Base-by-base conservation (phyloP, 805 yeast genomes). In the Wickerhamomyces chaumierensis region DNA sequence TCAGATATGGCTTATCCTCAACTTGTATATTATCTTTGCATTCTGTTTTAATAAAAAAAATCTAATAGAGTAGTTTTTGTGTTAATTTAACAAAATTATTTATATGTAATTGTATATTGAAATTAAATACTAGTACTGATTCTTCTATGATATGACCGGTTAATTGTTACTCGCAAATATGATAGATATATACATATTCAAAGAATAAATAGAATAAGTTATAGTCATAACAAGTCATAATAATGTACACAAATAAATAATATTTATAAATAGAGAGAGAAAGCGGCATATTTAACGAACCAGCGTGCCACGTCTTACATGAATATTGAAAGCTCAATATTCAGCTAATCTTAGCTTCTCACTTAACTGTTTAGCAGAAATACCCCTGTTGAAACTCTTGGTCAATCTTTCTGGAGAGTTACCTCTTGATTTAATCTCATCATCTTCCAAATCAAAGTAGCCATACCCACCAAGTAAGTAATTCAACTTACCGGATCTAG, bases 401-500 rank as follows among this genome's bases (percentile, higher is more conserved):
- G 18, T 9, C 38, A 44, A 36, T 42, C 56, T 45, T 33, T 54
- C 57, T 18, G 57, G 55, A 3, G 49, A 44, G 35, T 42, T 53
- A 2, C 56, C 57, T 45, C 60, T 53, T 5, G 82, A 71, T 44
- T 81, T 66, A 39, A 72, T 60, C 42, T 73, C 76, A 41, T 78
- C 78, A 46, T 81, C 75, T 44, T 70, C 71, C 44, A 78, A 67
- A 48, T 82, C 92, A 55, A 83, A 83, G 57, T 83, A 82, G 29
- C 88, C 95, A 57, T 87, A 87, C 3, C 96, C 96, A 34, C 95
- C 90, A 31, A 86, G 63, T 40, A 73, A 46, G 41, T 57, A 62
- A 40, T 53, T 55, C 45, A 65, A 57, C 44, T 61, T 56, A 16
- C 61, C 63, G 6, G 64, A 57, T 48, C 58, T 57, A 23, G 45